A percentile compares a stretch with the other conserved stretches of the same genome.
These are phyloP conservation scores for Jacaranda mimosifolia DNA, from an alignment of 257 asterid genomes.

Conservation along the genomic window DNA sequence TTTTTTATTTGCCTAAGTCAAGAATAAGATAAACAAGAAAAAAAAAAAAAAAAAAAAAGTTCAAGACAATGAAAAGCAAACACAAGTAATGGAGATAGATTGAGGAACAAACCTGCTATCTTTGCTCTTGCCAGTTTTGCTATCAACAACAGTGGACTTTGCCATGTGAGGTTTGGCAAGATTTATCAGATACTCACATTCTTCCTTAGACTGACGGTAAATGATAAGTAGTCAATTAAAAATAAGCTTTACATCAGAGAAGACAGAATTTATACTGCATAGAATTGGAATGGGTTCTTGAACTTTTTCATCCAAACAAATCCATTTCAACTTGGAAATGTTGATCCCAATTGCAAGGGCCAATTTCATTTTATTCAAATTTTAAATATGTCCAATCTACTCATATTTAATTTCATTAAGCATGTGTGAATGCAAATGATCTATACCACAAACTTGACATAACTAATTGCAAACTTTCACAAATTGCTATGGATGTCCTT, in stretches of 20 bases:
- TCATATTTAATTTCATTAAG: not conserved
- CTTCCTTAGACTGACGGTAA: constrained; percentile 73
- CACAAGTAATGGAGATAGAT: not conserved
- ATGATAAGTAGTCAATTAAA: constrained; percentile 19
- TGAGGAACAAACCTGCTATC: constrained; percentile 70
- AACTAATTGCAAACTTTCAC: not conserved
- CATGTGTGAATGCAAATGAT: not conserved
- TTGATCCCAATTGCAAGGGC: not conserved
- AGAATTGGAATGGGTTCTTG: not conserved
- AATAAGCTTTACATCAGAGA: not conserved
- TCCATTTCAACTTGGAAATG: not conserved
- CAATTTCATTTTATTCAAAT: not conserved
- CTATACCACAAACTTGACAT: not conserved
- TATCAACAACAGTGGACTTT: constrained; percentile 77
- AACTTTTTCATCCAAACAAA: not conserved
- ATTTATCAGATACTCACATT: constrained; percentile 78
- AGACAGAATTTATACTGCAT: constrained; percentile 2
- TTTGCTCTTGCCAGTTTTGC: constrained; percentile 74
- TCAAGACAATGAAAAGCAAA: constrained; percentile 12
- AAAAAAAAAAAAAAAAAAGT: constrained; percentile 2
- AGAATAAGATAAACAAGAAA: not conserved
- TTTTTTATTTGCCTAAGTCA: not conserved
- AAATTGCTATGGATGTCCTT: not conserved
- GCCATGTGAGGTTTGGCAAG: constrained; percentile 78
- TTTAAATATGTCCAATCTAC: not conserved